Evolutionary conservation across 2,329 filamentous ascomycete genomes (phyloP).

Genomic region (Diplocarpon mali): DNA sequence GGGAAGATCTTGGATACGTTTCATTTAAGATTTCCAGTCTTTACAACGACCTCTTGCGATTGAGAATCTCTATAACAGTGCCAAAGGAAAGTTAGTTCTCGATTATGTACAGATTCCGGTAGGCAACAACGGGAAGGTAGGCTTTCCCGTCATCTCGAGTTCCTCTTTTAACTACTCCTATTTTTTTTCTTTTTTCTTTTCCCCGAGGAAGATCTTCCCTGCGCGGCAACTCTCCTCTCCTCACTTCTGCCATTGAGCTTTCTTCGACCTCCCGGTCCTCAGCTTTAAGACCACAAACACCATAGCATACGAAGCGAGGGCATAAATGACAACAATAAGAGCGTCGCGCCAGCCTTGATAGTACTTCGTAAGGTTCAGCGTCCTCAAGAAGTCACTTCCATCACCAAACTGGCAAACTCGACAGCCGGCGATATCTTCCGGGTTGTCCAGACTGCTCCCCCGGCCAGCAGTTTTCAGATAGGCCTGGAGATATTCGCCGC

Average conservation of each 20-base stretch:
- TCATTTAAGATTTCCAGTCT: too few species aligned
- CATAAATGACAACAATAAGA: slow-evolving; percentile 36
- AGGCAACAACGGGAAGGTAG: too few species aligned
- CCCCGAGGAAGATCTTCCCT: too few species aligned
- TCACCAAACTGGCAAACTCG: slow-evolving; percentile 47
- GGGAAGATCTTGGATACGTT: too few species aligned
- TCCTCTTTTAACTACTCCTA: too few species aligned
- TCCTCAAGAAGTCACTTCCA: slow-evolving; percentile 48
- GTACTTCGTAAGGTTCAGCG: slow-evolving; percentile 48
- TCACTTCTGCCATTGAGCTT: not conserved
- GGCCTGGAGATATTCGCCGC: slow-evolving; percentile 42
- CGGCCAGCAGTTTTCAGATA: slow-evolving; percentile 34
- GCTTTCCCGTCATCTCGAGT: too few species aligned
- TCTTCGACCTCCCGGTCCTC: slow-evolving; percentile 37
- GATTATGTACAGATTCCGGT: too few species aligned
- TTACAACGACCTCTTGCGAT: too few species aligned
- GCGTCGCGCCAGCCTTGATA: slow-evolving; percentile 58
- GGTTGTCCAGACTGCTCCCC: slow-evolving; percentile 48
- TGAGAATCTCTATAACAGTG: too few species aligned
- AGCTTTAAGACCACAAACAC: slow-evolving; percentile 39
- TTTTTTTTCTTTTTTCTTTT: too few species aligned
- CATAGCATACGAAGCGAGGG: slow-evolving; percentile 31
- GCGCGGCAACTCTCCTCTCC: too few species aligned
- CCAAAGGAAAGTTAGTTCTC: too few species aligned
- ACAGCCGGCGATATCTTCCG: slow-evolving; percentile 43